These are phyloP conservation scores for Guillardia theta DNA, from an alignment of 78 protist species.

Conservation along the genomic window DNA sequence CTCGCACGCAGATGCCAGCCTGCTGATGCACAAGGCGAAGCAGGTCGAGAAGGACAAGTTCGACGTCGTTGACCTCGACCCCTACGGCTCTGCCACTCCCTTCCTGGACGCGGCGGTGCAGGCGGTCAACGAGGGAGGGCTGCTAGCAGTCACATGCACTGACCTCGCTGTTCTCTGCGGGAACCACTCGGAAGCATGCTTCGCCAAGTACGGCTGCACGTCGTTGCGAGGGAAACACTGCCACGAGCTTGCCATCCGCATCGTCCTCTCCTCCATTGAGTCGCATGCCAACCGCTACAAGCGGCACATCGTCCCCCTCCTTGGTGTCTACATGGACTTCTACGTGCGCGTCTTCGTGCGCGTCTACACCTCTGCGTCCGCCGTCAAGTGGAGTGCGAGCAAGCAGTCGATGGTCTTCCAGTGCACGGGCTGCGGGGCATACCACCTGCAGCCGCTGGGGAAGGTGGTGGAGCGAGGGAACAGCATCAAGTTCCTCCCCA, in stretches of 20 bases:
- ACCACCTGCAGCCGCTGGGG: not conserved
- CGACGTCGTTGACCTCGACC: constrained; percentile 95
- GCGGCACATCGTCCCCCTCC: constrained; percentile 72
- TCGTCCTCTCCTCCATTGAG: constrained; percentile 72
- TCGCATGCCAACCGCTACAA: constrained; percentile 66
- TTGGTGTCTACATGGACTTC: constrained; percentile 88
- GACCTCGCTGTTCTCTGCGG: constrained; percentile 95
- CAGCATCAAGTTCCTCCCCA: not conserved
- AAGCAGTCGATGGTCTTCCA: constrained; percentile 59
- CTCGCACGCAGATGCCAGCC: not conserved
- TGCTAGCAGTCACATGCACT: constrained; percentile 94
- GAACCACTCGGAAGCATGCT: constrained; percentile 80
- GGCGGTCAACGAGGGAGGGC: constrained; percentile 69
- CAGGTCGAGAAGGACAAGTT: not conserved
- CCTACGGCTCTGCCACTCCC: constrained; percentile 96
- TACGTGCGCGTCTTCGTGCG: constrained; percentile 96
- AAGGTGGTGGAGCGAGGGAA: not conserved
- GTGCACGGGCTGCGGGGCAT: constrained; percentile 63
- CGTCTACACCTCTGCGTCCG: constrained; percentile 56
- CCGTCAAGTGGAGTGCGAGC: constrained; percentile 54
- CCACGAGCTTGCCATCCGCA: constrained; percentile 81
- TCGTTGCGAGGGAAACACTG: constrained; percentile 74
- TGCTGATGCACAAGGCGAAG: not conserved
- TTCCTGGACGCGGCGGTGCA: constrained; percentile 93
- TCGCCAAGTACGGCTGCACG: constrained; percentile 79